Conservation (phyloP, 2,329 filamentous ascomycete genomes). For the Penicillium sp. region DNA sequence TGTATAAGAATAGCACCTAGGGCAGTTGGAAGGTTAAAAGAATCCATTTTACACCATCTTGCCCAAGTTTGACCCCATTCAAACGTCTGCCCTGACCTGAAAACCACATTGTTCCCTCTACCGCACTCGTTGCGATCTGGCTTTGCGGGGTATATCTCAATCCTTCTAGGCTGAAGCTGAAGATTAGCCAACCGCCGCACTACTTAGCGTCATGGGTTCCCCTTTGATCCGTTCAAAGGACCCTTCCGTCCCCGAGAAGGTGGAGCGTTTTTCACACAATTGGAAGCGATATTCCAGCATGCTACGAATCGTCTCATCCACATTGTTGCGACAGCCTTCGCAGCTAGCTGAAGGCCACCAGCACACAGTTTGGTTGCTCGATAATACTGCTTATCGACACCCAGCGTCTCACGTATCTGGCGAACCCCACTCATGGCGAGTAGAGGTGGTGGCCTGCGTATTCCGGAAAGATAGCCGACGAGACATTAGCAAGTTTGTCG, state of each 20-base stretch:
- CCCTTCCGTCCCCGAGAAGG: constrained; percentile 14
- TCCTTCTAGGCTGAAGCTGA: constrained; percentile 1
- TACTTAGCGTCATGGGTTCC: constrained; percentile 12
- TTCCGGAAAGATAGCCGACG: constrained; percentile 75
- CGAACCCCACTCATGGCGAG: constrained; percentile 65
- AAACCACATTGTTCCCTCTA: neutral
- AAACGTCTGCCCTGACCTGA: neutral
- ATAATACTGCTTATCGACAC: constrained; percentile 79
- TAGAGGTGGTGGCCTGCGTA: constrained; percentile 81
- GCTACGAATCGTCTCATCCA: constrained; percentile 33
- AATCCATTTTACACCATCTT: neutral
- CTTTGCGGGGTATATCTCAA: constrained; percentile 1
- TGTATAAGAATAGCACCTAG: constrained; percentile 18
- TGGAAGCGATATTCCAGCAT: constrained; percentile 27
- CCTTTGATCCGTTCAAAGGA: constrained; percentile 15
- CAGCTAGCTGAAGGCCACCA: constrained; percentile 63
- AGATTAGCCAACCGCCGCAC: constrained; percentile 1
- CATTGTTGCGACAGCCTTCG: constrained; percentile 56
- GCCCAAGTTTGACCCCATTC: neutral
- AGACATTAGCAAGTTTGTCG: constrained; percentile 70
- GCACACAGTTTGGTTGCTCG: constrained; percentile 85
- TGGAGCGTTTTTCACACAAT: constrained; percentile 16
- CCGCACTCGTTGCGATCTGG: neutral
- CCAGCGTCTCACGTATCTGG: constrained; percentile 41
- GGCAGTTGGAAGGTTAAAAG: neutral